Evolutionary conservation across 805 yeast genomes (phyloP).

Genomic region (Zygoascus tannicola): DNA sequence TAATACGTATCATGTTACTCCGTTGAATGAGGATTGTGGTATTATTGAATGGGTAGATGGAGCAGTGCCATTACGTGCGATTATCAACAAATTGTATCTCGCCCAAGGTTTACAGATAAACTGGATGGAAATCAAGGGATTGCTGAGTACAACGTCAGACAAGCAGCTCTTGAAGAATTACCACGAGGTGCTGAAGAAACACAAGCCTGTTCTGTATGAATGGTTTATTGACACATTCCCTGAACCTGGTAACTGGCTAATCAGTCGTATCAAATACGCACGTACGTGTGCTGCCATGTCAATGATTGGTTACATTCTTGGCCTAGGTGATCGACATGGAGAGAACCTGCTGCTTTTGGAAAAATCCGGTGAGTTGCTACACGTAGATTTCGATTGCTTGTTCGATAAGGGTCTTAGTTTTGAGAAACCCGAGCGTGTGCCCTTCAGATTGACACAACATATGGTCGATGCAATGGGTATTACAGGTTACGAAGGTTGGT

Average conservation of each 20-base stretch:
- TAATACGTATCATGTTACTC: constrained; percentile 79
- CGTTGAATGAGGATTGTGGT: constrained; percentile 79
- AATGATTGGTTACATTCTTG: constrained; percentile 87
- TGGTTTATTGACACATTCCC: constrained; percentile 90
- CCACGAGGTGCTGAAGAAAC: constrained; percentile 26
- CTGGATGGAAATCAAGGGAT: constrained; percentile 20
- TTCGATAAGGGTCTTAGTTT: constrained; percentile 70
- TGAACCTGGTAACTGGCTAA: constrained; percentile 82
- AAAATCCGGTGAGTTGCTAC: constrained; percentile 69
- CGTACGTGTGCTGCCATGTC: constrained; percentile 93
- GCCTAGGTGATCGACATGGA: constrained; percentile 94
- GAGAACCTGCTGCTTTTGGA: constrained; percentile 76
- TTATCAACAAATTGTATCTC: constrained; percentile 39
- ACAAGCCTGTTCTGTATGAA: constrained; percentile 50
- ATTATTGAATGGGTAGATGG: constrained; percentile 83
- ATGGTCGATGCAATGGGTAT: constrained; percentile 85
- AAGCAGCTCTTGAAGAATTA: constrained; percentile 33
- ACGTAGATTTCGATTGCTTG: constrained; percentile 94
- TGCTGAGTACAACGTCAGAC: constrained; percentile 22
- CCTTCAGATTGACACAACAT: constrained; percentile 83
- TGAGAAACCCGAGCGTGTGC: constrained; percentile 87
- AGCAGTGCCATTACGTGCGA: constrained; percentile 60
- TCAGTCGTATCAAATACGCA: constrained; percentile 62
- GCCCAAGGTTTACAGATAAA: constrained; percentile 31
- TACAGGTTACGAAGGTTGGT: constrained; percentile 82